These are phyloP conservation scores for Talaromyces sp. DNA, from an alignment of 2,329 filamentous ascomycete genomes.

Conservation along the genomic window DNA sequence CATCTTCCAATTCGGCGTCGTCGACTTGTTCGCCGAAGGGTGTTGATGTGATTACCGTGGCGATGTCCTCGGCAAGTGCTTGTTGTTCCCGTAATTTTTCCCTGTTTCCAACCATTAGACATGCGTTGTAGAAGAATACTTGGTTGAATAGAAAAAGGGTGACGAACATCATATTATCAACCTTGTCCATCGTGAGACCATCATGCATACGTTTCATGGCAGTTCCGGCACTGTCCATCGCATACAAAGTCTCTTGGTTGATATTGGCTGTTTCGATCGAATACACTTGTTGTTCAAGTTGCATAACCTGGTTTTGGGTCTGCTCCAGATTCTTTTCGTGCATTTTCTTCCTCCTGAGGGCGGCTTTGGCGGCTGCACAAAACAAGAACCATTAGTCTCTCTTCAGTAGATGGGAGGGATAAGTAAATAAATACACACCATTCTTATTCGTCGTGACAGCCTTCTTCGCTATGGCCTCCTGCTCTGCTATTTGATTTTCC, in stretches of 20 bases:
- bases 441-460: constrained; percentile 85
- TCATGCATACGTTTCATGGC: constrained; percentile 94
- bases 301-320: constrained; percentile 81
- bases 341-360: constrained; percentile 87
- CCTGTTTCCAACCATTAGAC: constrained; percentile 50
- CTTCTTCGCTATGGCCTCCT: constrained; percentile 83
- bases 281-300: constrained; percentile 91
- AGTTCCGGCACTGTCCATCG: constrained; percentile 83
- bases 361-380: constrained; percentile 73
- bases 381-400: background rate
- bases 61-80: constrained; percentile 87
- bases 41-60: constrained; percentile 71
- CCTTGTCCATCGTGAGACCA: constrained; percentile 86
- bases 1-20: constrained; percentile 78
- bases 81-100: constrained; percentile 89
- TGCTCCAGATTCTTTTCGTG: constrained; percentile 90
- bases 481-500: constrained; percentile 86
- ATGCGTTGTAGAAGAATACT: background rate
- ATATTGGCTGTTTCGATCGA: constrained; percentile 97
- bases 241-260: constrained; percentile 90
- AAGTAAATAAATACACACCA: constrained; percentile 54
- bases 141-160: background rate
- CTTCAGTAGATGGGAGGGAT: background rate
- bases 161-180: constrained; percentile 88
- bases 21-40: constrained; percentile 66